Evolutionary conservation across 495 filamentous ascomycete species (phyloP).

Genomic region (Wilcoxina mikolae): DNA sequence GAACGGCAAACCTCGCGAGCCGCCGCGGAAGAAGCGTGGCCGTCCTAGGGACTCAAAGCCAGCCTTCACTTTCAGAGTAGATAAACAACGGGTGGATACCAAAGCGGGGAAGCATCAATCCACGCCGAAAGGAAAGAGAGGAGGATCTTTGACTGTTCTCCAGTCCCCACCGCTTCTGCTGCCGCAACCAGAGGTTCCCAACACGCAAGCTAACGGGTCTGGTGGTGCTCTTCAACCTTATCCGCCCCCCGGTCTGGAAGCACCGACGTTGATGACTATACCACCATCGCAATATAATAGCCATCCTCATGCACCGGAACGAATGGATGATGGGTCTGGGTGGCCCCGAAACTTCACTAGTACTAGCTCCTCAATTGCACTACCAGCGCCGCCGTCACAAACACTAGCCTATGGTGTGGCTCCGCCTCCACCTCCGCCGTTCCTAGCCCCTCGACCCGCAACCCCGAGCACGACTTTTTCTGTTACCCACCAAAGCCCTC

Average conservation of each 20-base stretch:
- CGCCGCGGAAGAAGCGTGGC: slow-evolving; percentile 4
- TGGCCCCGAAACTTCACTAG: background rate
- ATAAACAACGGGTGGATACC: background rate
- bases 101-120: background rate
- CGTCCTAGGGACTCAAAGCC: slow-evolving; percentile 4
- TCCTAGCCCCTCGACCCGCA: background rate
- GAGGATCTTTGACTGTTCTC: background rate
- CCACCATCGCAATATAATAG: background rate
- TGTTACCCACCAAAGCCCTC: too few relatives aligned
- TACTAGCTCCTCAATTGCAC: background rate
- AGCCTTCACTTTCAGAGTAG: background rate
- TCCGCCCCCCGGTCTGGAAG: background rate
- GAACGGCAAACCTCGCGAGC: background rate
- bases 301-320: background rate
- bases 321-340: background rate
- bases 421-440: background rate
- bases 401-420: background rate
- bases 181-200: background rate
- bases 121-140: background rate
- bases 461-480: too few relatives aligned
- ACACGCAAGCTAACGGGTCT: background rate
- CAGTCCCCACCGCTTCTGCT: background rate
- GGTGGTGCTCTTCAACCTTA: too few relatives aligned
- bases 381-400: background rate
- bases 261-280: background rate